phyloP scores from a whole-genome alignment of 1,139 yeast species.

The Yamadazyma kanchanaburiensis region DNA sequence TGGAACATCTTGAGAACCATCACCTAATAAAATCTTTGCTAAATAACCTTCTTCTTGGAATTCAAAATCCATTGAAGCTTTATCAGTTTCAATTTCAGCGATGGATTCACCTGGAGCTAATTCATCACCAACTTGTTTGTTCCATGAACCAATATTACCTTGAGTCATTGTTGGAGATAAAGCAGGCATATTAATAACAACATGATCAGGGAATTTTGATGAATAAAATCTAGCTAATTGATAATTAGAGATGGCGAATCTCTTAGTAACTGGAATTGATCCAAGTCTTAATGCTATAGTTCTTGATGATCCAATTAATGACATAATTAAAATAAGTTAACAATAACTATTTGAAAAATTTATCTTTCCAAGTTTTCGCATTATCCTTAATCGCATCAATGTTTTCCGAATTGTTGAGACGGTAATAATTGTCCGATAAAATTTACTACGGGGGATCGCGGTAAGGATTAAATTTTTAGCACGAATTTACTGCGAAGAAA shows the following conservation, averaged over 20 bases:
- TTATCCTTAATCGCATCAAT: conserved; percentile 13
- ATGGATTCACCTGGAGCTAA: conserved; percentile 88
- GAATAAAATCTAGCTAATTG: conserved; percentile 34
- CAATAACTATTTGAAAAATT: conserved; percentile 3
- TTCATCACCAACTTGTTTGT: conserved; percentile 82
- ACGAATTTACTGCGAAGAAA: too few relatives aligned
- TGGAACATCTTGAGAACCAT: conserved; percentile 86
- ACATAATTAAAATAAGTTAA: conserved; percentile 5
- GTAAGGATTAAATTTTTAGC: too few relatives aligned
- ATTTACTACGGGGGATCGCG: too few relatives aligned
- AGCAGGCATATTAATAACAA: conserved; percentile 84
- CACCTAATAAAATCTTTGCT: conserved; percentile 85
- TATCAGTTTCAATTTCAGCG: conserved; percentile 97
- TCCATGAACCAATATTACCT: conserved; percentile 88
- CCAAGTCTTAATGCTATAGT: conserved; percentile 10
- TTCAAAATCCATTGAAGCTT: conserved; percentile 98
- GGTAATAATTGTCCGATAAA: conserved; percentile 8
- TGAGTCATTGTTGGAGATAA: conserved; percentile 98
- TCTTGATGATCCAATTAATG: conserved; percentile 10
- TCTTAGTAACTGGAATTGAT: conserved; percentile 9
- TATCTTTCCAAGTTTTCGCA: conserved; percentile 6
- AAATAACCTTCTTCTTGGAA: conserved; percentile 97
- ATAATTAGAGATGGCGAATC: conserved; percentile 11
- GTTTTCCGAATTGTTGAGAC: conserved; percentile 9
- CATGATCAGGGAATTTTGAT: conserved; percentile 59